Base-by-base conservation (phyloP, 2,329 filamentous ascomycete species). In the Phialophora tarda region DNA sequence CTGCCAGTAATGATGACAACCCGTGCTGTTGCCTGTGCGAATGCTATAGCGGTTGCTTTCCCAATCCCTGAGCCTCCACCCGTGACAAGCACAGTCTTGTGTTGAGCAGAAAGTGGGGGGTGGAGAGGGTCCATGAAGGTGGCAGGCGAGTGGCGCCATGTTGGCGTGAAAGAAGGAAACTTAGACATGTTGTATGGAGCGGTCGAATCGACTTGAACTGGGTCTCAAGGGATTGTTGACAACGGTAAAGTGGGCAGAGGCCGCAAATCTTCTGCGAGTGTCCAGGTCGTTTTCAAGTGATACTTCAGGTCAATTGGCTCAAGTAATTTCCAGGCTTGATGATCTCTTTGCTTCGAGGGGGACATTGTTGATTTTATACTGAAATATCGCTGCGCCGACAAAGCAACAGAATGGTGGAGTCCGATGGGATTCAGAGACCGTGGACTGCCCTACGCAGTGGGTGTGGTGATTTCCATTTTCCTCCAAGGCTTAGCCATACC, bases 1-100 rank as follows among this genome's bases (percentile, higher is more conserved):
- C 63, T 59, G 17, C 57, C 63, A 21, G 32, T 47, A 30, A 65
- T 65, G 21, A 65, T 28, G 7, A 65, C 57, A 4, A 30, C 38
- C 3, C 44, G 26, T 47, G 56, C 63, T 26, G 14, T 32, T 26
- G 57, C 57, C 24, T 48, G 7, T 3, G 57, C 63, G 34, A 65
- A 65, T 11, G 63, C 63, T 23, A 61, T 34, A 11, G 63, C 63
- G 12, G 57, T 60, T 38, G 63, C 57, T 48, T 61, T 61, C 8
- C 63, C 63, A 55, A 65, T 65, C 17, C 60, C 60, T 12, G 51
- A 30, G 2, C 32, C 60, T 1, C 23, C 60, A 7, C 60, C 60
- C 3, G 60, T 55, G n/a, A 62, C 34, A 28, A 62, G 38, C n/a
- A 62, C 60, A 34, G n/a, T 21, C 51, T 62, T 55, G 38, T 57